phyloP scores from a whole-genome alignment of 2,329 filamentous ascomycete species.

The Aspergillus latus region DNA sequence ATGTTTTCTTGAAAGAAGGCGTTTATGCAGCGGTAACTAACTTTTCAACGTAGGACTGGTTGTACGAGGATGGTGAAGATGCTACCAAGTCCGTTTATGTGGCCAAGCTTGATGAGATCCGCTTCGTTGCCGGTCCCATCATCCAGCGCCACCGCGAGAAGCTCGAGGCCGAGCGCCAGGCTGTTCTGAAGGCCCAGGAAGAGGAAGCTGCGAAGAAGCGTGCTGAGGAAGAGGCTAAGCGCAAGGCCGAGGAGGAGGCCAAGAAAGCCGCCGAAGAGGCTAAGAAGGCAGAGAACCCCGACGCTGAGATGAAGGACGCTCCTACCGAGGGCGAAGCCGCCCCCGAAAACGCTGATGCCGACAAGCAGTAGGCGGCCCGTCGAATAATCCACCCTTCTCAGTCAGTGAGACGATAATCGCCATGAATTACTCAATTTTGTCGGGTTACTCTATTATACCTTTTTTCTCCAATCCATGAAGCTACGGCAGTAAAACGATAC shows the following conservation, averaged over 20 bases:
- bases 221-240: conserved; percentile 70
- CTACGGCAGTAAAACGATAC: conserved; percentile 11
- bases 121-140: conserved; percentile 86
- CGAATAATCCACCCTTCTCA: not conserved
- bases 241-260: conserved; percentile 69
- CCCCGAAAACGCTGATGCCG: conserved; percentile 28
- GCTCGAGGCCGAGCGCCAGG: conserved; percentile 80
- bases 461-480: conserved; percentile 10
- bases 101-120: conserved; percentile 94
- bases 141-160: conserved; percentile 95
- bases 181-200: conserved; percentile 66
- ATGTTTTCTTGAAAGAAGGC: conserved; percentile 41
- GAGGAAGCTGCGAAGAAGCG: conserved; percentile 63
- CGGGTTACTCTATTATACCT: conserved; percentile 12
- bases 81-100: conserved; percentile 90
- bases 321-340: conserved; percentile 42
- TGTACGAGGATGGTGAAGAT: conserved; percentile 96
- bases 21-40: conserved; percentile 19
- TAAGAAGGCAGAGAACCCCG: conserved; percentile 39
- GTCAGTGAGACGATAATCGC: conserved; percentile 20
- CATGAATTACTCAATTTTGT: conserved; percentile 24
- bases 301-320: conserved; percentile 63
- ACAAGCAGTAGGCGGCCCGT: conserved; percentile 38
- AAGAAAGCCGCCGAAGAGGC: conserved; percentile 53
- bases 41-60: conserved; percentile 74